Conservation (phyloP, 495 filamentous ascomycete species). For the Hypoxylon fragiforme region DNA sequence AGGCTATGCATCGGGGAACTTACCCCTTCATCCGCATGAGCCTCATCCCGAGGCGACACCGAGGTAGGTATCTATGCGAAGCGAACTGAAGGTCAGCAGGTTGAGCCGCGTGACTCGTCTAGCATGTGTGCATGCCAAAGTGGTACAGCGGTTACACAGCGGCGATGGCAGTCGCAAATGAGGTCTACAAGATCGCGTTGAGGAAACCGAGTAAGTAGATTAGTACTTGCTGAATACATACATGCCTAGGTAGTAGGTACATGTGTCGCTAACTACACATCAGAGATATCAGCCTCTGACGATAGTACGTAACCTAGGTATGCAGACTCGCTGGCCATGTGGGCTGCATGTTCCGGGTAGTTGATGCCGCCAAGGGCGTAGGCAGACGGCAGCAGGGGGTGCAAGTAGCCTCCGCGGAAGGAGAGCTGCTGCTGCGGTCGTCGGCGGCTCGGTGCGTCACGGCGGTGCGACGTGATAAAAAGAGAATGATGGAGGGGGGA, state of each 20-base stretch:
- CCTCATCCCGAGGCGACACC: not conserved
- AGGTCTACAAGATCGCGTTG: conserved; percentile 5
- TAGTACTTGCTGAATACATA: not conserved
- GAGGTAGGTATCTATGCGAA: not conserved
- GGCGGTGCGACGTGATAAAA: conserved; percentile 4
- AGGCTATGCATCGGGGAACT: no score
- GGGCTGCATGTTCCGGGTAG: no score
- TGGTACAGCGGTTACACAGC: conserved; percentile 8
- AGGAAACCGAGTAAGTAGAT: not conserved
- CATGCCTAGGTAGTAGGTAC: not conserved
- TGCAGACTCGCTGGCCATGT: conserved; percentile 8
- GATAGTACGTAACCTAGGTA: not conserved
- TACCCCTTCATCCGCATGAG: no score
- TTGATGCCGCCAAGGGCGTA: no score
- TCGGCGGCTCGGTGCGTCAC: conserved; percentile 24
- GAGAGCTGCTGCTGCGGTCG: conserved; percentile 5
- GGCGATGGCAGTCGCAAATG: not conserved
- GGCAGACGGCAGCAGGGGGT: conserved; percentile 6
- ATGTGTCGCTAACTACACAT: not conserved
- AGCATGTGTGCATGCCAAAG: conserved; percentile 7
- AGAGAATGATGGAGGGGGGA: no score
- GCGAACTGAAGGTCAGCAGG: conserved; percentile 1
- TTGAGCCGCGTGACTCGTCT: not conserved
- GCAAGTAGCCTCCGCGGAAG: conserved; percentile 25
- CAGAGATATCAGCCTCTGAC: conserved; percentile 1